phyloP scores from a whole-genome alignment of 805 yeast species.

The Clavispora vitiphila region DNA sequence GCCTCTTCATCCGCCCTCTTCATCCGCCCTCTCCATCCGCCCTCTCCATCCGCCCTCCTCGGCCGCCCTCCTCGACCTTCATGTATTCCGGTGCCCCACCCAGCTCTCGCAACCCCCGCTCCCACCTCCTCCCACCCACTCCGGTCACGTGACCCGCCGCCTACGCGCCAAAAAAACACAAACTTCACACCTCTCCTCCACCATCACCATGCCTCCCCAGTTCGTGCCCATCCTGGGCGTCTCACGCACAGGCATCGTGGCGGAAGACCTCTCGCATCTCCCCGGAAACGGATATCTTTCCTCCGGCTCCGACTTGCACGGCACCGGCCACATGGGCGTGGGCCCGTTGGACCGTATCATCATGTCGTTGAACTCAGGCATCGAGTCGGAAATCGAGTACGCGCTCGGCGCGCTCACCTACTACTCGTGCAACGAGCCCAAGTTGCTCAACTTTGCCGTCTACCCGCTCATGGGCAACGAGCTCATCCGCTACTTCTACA shows the following conservation, averaged over 20 bases:
- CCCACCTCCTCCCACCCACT: no score
- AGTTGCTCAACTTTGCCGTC: conserved; percentile 42
- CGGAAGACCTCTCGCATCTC: conserved; percentile 6
- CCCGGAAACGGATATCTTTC: conserved; percentile 10
- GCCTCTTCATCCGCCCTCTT: no score
- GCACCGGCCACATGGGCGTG: conserved; percentile 47
- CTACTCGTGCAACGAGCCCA: conserved; percentile 48
- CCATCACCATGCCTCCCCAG: conserved; percentile 9
- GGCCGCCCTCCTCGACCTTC: no score
- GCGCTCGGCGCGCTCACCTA: conserved; percentile 53
- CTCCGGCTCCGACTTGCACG: conserved; percentile 12
- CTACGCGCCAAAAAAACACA: neutral
- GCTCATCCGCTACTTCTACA: conserved; percentile 31
- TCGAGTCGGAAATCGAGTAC: conserved; percentile 67
- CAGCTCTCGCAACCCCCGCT: no score
- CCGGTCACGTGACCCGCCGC: neutral
- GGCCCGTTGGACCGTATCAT: conserved; percentile 60
- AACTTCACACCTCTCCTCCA: neutral
- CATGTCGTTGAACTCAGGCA: conserved; percentile 63
- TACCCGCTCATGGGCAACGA: conserved; percentile 40
- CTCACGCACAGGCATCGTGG: conserved; percentile 9
- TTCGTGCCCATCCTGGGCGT: conserved; percentile 14
- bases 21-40: no score
- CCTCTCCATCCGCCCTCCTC: no score
- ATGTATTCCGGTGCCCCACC: no score